phyloP scores from a whole-genome alignment of 441 rosid species.

The Pelargonium australe region DNA sequence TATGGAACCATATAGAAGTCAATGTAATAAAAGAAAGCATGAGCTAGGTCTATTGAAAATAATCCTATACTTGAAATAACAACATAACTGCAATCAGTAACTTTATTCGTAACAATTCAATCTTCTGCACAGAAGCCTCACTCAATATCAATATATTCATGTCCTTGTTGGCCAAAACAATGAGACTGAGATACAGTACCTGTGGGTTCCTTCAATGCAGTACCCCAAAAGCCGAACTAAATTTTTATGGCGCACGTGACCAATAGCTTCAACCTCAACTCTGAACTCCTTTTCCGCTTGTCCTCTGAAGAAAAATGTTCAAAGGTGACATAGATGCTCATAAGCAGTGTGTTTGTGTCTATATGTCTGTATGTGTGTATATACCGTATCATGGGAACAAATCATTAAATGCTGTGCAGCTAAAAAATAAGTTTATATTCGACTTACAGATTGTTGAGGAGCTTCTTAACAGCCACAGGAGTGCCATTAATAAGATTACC shows the following conservation, averaged over 20 bases:
- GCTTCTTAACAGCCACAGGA: conserved; percentile 84
- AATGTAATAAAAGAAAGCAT: not conserved
- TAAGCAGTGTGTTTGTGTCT: not conserved
- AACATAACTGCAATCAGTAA: not conserved
- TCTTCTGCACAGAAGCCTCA: no score
- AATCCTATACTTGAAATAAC: no score
- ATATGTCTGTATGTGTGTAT: not conserved
- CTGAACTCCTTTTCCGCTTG: conserved; percentile 96
- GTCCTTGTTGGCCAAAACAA: not conserved
- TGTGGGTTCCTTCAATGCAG: conserved; percentile 93
- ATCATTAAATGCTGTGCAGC: not conserved
- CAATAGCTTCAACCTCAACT: conserved; percentile 93
- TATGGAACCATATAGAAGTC: not conserved
- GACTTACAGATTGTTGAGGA: conserved; percentile 80
- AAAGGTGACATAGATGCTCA: not conserved
- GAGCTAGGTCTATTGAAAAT: no score
- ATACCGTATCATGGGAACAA: not conserved
- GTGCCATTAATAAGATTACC: conserved; percentile 71
- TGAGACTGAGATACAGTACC: conserved; percentile 31
- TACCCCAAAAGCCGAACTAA: conserved; percentile 95
- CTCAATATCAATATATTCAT: not conserved
- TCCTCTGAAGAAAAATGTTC: conserved; percentile 41
- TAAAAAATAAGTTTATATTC: not conserved
- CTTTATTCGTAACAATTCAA: no score
- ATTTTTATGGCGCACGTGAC: conserved; percentile 95